phyloP scores from a whole-genome alignment of 129 eudicot genomes.

The Solidago caesia region DNA sequence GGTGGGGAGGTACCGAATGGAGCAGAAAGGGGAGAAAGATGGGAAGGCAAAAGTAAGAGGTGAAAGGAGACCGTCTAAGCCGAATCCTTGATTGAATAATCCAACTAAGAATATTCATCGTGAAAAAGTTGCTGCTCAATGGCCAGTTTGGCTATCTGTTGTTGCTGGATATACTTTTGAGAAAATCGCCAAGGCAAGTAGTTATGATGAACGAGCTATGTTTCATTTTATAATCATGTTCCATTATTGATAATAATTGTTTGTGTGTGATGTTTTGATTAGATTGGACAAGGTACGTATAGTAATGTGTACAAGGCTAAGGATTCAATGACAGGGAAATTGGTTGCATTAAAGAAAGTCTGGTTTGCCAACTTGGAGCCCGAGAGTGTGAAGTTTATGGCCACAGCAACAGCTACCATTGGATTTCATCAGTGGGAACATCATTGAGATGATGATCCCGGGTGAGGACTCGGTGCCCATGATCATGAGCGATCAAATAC shows the following conservation, averaged over 20 bases:
- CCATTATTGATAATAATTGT: background rate
- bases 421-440: conserved; percentile 75
- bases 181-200: conserved; percentile 67
- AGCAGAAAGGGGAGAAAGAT: conserved; percentile 49
- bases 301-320: conserved; percentile 92
- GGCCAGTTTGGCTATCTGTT: conserved; percentile 86
- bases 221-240: background rate
- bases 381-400: conserved; percentile 74
- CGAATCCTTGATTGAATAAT: conserved; percentile 67
- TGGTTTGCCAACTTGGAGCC: conserved; percentile 86
- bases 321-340: conserved; percentile 67
- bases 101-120: conserved; percentile 71
- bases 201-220: background rate
- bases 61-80: conserved; percentile 58
- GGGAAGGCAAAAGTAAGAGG: conserved; percentile 39
- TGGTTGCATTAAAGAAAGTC: conserved; percentile 82
- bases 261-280: conserved; percentile 21
- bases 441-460: conserved; percentile 96
- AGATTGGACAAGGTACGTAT: conserved; percentile 96
- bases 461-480: conserved; percentile 98
- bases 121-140: conserved; percentile 90
- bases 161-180: conserved; percentile 86
- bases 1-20: conserved; percentile 43
- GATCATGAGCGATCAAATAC: conserved; percentile 77
- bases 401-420: conserved; percentile 41